Conservation (phyloP, 148 eudicot species). For the Polygonum aviculare region DNA sequence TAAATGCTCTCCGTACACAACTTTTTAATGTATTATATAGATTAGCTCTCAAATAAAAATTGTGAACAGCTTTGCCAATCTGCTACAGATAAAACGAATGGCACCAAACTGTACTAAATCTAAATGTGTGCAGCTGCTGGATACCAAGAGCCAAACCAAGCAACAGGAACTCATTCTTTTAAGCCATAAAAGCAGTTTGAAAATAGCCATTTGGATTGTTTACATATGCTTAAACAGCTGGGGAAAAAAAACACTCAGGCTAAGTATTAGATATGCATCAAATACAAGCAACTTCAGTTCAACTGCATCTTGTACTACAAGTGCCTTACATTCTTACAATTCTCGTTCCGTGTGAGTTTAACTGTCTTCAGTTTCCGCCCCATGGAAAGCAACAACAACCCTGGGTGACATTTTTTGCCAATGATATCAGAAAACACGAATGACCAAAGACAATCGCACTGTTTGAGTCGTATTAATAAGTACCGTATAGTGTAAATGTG, state of each 20-base stretch:
- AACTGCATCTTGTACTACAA: not conserved
- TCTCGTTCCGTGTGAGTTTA: not conserved
- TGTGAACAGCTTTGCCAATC: no score
- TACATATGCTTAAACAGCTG: not conserved
- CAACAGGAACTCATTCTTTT: not conserved
- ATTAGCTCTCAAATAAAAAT: no score
- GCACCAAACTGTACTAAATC: no score
- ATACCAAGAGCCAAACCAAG: no score
- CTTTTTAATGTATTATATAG: no score
- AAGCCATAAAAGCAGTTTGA: not conserved
- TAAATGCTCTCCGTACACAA: no score
- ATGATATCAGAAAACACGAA: not conserved
- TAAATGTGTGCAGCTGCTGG: no score
- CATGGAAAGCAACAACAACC: slow-evolving; percentile 54
- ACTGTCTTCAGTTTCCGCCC: slow-evolving; percentile 31
- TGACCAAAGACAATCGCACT: not conserved
- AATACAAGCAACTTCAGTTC: not conserved
- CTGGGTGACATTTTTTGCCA: slow-evolving; percentile 18
- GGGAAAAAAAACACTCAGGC: not conserved
- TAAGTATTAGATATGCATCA: not conserved
- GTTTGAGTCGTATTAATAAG: not conserved
- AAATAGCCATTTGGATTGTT: not conserved
- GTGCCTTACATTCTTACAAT: not conserved
- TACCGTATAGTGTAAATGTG: not conserved
- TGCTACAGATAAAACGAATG: no score